Evolutionary conservation across 371 early-diverging fungal genomes (phyloP).

Genomic region (Batkoa obscura): DNA sequence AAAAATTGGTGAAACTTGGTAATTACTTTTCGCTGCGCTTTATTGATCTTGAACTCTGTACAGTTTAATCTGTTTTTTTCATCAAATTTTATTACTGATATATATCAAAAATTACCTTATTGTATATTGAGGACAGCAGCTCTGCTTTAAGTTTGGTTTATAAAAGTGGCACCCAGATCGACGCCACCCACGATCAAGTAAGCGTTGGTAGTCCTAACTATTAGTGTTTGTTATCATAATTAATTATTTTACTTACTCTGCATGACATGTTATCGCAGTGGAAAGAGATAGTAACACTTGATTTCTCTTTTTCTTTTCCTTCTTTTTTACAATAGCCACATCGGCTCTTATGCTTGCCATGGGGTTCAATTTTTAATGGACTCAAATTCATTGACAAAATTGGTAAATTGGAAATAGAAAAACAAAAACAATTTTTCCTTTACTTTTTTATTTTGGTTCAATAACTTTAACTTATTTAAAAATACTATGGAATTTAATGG

Average conservation of each 20-base stretch:
- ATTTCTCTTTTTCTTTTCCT: background rate
- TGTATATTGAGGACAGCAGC: slow-evolving; percentile 51
- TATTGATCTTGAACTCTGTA: slow-evolving; percentile 22
- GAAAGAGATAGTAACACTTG: background rate
- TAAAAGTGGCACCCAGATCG: slow-evolving; percentile 41
- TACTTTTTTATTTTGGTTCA: too few relatives aligned
- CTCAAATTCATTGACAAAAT: too few relatives aligned
- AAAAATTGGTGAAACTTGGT: slow-evolving; percentile 33
- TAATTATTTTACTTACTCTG: background rate
- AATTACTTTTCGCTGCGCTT: slow-evolving; percentile 48
- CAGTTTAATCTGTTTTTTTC: slow-evolving; percentile 22
- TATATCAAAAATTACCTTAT: slow-evolving; percentile 21
- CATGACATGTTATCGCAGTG: background rate
- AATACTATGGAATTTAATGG: too few relatives aligned
- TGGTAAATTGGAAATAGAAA: too few relatives aligned
- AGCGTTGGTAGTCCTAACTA: slow-evolving; percentile 34
- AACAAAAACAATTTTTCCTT: too few relatives aligned
- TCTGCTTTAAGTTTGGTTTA: slow-evolving; percentile 32
- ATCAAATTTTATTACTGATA: background rate
- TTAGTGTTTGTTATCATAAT: background rate
- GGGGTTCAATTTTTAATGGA: too few relatives aligned
- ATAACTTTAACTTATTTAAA: too few relatives aligned
- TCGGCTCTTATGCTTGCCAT: too few relatives aligned
- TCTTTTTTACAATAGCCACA: background rate
- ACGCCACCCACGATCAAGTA: slow-evolving; percentile 51